These are phyloP conservation scores for Chaetomiaceae sp. DNA, from an alignment of 2,329 filamentous ascomycete species.

Conservation along the genomic window DNA sequence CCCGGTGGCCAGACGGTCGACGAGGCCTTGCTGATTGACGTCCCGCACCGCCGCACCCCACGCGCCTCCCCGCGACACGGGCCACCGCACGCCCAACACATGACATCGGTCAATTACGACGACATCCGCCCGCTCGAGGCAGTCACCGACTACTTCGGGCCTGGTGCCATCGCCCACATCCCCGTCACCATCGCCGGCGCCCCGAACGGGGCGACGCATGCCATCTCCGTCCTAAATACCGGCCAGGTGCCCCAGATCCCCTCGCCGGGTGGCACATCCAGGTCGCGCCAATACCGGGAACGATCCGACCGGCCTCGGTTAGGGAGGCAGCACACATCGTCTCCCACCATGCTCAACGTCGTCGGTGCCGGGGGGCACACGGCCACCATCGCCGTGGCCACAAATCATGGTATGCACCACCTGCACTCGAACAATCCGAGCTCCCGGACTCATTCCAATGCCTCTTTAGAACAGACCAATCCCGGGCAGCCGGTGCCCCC, in stretches of 20 bases:
- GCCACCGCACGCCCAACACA: slow-evolving; percentile 36
- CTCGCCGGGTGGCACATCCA: slow-evolving; percentile 60
- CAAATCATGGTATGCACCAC: slow-evolving; percentile 33
- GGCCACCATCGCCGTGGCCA: slow-evolving; percentile 14
- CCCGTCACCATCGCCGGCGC: slow-evolving; percentile 33
- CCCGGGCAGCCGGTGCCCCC: slow-evolving; percentile 32
- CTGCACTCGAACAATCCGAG: slow-evolving; percentile 38
- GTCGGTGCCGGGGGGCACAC: slow-evolving; percentile 37
- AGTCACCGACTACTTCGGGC: slow-evolving; percentile 78
- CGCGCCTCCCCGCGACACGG: slow-evolving; percentile 66
- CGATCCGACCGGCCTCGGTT: slow-evolving; percentile 55
- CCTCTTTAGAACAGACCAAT: slow-evolving; percentile 45
- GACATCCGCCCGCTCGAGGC: slow-evolving; percentile 61
- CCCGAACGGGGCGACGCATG: slow-evolving; percentile 31
- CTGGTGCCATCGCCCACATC: slow-evolving; percentile 42
- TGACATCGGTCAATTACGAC: slow-evolving; percentile 52
- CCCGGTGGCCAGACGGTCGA: slow-evolving; percentile 81
- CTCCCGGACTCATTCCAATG: slow-evolving; percentile 52
- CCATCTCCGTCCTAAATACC: slow-evolving; percentile 71
- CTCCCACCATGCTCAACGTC: slow-evolving; percentile 64
- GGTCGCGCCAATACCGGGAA: slow-evolving; percentile 49
- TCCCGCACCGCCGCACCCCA: slow-evolving; percentile 69
- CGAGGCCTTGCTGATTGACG: slow-evolving; percentile 86
- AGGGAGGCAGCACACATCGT: slow-evolving; percentile 69
- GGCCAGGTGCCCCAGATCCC: slow-evolving; percentile 75